Evolutionary conservation across 371 early-diverging fungal species (phyloP), one percentile per base, ranked within the genome.

Genomic region (Blakeslea trispora): DNA sequence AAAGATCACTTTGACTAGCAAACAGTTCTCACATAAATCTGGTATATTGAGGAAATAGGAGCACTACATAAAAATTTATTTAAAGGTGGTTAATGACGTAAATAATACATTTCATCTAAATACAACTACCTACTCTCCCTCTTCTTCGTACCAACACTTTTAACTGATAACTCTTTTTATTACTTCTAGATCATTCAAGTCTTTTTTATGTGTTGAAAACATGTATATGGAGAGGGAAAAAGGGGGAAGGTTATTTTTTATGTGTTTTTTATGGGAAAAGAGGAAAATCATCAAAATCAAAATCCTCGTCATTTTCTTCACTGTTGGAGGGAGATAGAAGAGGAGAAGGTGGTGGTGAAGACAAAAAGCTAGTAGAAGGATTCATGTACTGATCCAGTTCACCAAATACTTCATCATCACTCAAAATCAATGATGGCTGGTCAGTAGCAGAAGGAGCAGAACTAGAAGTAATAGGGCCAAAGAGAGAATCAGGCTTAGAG

Each of bases 271-370:
- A 61, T 28, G 53, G 46, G 43, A 61, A 61, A 34, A 61, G 45
- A 43, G 61, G 54, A 40, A 55, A 55, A 50, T 61, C 61, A 51
- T 50, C 35, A 28, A 55, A 55, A 13, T 55, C 61, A 31, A 50
- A 41, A 24, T 53, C 60, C n/a, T 51, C 43, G 24, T 46, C 23
- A 22, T 14, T 37, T 18, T 56, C 35, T 22, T 47, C 48, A 45
- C 40, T 46, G 19, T 35, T 23, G 19, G n/a, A 37, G 15, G 63
- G 48, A 17, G 55, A 54, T 40, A 55, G 45, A 31, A 35, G n/a
- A 34, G 63, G 57, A 1, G 63, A 56, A 42, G 56, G 31, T 23
- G 59, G 59, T 35, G 63, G 63, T 43, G 63, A 56, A 46, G 51
- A 42, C 8, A 56, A 39, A 11, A 23, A 52, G 17, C n/a, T 19